A percentile compares a stretch with the other conserved stretches of the same genome.
phyloP scores from a whole-genome alignment of 768 basidiomycete species.

The Mycena floridula region DNA sequence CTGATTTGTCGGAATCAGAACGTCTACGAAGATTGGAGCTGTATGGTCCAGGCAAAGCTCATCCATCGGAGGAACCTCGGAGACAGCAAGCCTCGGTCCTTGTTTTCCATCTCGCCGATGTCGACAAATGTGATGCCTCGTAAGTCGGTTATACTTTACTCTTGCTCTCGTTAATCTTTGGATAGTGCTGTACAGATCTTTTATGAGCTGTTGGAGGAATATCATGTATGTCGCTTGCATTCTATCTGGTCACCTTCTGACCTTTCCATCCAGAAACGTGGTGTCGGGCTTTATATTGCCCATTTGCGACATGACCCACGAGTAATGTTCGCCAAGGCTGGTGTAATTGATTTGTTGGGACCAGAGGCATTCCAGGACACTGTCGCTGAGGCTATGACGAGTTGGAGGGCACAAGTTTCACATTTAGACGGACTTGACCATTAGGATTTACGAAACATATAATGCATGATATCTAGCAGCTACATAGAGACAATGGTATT shows the following conservation, averaged over 20 bases:
- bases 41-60: conserved; percentile 73
- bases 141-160: conserved; percentile 33
- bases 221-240: conserved; percentile 43
- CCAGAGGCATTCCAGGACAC: conserved; percentile 41
- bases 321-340: conserved; percentile 42
- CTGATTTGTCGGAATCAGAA: too few relatives aligned
- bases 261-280: conserved; percentile 31
- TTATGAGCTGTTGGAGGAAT: conserved; percentile 70
- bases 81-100: conserved; percentile 69
- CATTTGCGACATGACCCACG: conserved; percentile 36
- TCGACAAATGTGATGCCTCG: conserved; percentile 89
- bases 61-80: conserved; percentile 85
- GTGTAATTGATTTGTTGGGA: conserved; percentile 43
- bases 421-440: too few relatives aligned
- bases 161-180: neutral
- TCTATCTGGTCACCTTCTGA: neutral
- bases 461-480: too few relatives aligned
- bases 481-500: too few relatives aligned
- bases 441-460: too few relatives aligned
- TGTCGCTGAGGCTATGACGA: conserved; percentile 46
- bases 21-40: conserved; percentile 80
- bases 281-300: conserved; percentile 45
- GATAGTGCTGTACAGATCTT: conserved; percentile 79
- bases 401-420: too few relatives aligned
- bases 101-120: conserved; percentile 92